Evolutionary conservation across 2,329 filamentous ascomycete species (phyloP).

Genomic region (Talaromyces albobiverticillius): DNA sequence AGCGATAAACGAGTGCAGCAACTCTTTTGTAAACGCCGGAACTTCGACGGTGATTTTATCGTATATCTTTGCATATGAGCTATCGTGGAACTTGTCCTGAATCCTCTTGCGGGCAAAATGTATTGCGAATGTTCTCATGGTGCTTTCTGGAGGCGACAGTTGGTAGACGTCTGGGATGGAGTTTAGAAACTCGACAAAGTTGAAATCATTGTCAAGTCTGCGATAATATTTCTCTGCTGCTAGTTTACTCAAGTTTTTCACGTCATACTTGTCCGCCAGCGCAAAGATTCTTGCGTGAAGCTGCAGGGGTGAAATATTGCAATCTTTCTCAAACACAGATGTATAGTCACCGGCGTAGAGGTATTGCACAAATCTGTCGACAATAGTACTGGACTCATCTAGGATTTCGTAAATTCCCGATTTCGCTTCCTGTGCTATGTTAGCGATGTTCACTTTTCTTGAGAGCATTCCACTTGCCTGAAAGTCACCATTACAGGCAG

Average conservation of each 20-base stretch:
- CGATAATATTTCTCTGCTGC: background rate
- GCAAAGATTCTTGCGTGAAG: conserved; percentile 5
- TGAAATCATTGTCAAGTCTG: background rate
- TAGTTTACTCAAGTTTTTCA: background rate
- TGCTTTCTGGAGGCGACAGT: background rate
- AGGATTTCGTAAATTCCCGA: background rate
- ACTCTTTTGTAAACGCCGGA: conserved; percentile 1
- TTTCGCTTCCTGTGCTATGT: background rate
- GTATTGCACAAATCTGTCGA: background rate
- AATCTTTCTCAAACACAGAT: too few species aligned
- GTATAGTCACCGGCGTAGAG: background rate
- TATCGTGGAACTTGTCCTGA: background rate
- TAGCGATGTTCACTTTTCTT: background rate
- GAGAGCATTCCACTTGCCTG: background rate
- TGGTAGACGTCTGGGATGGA: conserved; percentile 9
- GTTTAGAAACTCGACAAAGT: background rate
- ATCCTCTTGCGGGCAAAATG: background rate
- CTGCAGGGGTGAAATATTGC: background rate
- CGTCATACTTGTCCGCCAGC: conserved; percentile 5
- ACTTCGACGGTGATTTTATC: background rate
- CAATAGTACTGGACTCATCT: background rate
- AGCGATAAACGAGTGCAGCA: conserved; percentile 2
- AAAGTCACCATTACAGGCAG: background rate
- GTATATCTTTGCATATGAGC: background rate
- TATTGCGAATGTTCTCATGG: background rate